Evolutionary conservation across 2,329 filamentous ascomycete species (phyloP).

Genomic region (Zelopaecilomyces penicillatus): DNA sequence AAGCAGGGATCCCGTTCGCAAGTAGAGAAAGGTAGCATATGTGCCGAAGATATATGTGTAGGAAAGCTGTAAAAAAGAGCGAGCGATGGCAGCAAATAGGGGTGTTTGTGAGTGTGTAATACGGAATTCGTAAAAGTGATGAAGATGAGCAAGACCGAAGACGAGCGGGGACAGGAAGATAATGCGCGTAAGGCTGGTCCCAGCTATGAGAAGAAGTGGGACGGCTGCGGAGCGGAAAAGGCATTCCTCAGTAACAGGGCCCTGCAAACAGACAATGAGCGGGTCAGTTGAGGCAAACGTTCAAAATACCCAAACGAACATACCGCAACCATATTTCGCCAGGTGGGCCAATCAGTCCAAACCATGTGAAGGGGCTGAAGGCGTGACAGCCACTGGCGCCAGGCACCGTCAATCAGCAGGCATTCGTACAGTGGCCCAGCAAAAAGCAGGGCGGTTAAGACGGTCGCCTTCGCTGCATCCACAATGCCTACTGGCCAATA

Average conservation of each 20-base stretch:
- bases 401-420: slow-evolving; percentile 63
- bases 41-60: slow-evolving; percentile 93
- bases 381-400: slow-evolving; percentile 51
- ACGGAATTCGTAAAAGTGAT: slow-evolving; percentile 93
- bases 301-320: slow-evolving; percentile 24
- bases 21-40: slow-evolving; percentile 81
- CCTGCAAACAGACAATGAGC: slow-evolving; percentile 36
- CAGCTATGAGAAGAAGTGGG: slow-evolving; percentile 69
- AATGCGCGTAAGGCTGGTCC: slow-evolving; percentile 46
- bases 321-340: slow-evolving; percentile 82
- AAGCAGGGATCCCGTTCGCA: slow-evolving; percentile 75
- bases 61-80: slow-evolving; percentile 73
- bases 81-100: slow-evolving; percentile 51
- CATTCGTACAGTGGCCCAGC: slow-evolving; percentile 75
- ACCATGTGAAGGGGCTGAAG: slow-evolving; percentile 48
- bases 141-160: slow-evolving; percentile 87
- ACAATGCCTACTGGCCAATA: slow-evolving; percentile 66
- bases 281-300: not conserved
- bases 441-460: slow-evolving; percentile 72
- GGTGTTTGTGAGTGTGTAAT: slow-evolving; percentile 68
- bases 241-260: slow-evolving; percentile 84
- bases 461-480: slow-evolving; percentile 56
- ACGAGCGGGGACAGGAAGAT: slow-evolving; percentile 79
- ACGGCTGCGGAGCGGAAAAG: slow-evolving; percentile 86
- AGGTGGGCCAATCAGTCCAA: slow-evolving; percentile 68